Evolutionary conservation across 2,329 filamentous ascomycete species (phyloP).

Genomic region (Trichoderma lentiforme): DNA sequence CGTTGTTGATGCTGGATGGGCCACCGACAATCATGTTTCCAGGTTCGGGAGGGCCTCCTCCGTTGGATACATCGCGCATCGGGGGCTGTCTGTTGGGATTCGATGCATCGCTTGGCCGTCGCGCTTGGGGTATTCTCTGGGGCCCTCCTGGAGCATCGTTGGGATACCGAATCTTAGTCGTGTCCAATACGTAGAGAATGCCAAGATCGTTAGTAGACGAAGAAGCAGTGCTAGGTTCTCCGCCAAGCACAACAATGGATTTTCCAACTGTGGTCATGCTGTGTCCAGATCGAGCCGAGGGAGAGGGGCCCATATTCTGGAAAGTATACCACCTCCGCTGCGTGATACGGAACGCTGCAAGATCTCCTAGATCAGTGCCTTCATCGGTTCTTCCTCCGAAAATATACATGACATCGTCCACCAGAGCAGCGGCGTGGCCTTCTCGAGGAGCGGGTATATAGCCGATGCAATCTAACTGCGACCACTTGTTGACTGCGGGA

Average conservation of each 20-base stretch:
- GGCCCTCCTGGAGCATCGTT: constrained; percentile 57
- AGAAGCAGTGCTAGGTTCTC: constrained; percentile 86
- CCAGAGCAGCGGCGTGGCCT: constrained; percentile 87
- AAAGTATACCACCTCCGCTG: constrained; percentile 97
- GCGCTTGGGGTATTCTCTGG: constrained; percentile 39
- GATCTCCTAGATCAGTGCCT: constrained; percentile 84
- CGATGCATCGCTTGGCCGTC: constrained; percentile 40
- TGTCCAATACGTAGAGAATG: constrained; percentile 88
- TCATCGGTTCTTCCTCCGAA: constrained; percentile 96
- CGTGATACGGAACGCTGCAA: constrained; percentile 73
- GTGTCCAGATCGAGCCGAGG: constrained; percentile 88
- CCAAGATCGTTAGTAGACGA: constrained; percentile 80
- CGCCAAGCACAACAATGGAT: constrained; percentile 85
- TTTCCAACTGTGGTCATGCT: constrained; percentile 97
- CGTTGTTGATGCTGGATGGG: constrained; percentile 35
- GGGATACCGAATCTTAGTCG: constrained; percentile 92
- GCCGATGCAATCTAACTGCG: constrained; percentile 89
- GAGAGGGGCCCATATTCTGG: constrained; percentile 97
- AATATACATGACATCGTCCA: constrained; percentile 98
- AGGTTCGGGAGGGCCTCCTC: constrained; percentile 45
- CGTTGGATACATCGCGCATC: constrained; percentile 52
- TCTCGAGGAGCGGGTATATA: constrained; percentile 94
- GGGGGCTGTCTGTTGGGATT: constrained; percentile 39
- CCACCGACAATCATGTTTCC: constrained; percentile 45
- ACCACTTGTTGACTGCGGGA: constrained; percentile 76